Percentiles rank a stretch among this genome's conserved stretches.
Conservation (phyloP, 352 stramenopile genomes). For the Blastocystis sp. region DNA sequence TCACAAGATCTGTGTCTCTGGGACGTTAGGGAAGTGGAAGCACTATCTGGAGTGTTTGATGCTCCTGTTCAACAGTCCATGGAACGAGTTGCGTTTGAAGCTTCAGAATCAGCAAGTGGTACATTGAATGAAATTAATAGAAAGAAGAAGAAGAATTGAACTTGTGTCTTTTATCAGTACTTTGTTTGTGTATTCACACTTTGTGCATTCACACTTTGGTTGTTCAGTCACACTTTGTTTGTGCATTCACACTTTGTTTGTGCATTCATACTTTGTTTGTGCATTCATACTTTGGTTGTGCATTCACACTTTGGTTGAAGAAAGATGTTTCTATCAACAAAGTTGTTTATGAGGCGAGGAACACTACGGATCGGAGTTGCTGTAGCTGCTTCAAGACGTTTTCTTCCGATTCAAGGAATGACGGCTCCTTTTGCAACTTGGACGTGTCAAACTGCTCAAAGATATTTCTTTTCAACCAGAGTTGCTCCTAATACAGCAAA, state of each 20-base stretch:
- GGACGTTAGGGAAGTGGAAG: constrained; percentile 83
- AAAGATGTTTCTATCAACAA: background rate
- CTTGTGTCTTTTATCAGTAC: constrained; percentile 22
- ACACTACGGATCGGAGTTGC: too few species aligned
- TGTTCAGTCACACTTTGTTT: constrained; percentile 47
- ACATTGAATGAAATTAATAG: constrained; percentile 60
- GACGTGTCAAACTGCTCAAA: too few species aligned
- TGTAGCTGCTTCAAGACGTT: too few species aligned
- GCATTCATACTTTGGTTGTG: constrained; percentile 38
- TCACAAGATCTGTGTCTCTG: constrained; percentile 83
- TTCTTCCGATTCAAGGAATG: too few species aligned
- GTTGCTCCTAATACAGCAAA: too few species aligned
- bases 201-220: too few species aligned
- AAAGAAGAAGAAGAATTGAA: constrained; percentile 57
- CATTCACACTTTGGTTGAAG: background rate
- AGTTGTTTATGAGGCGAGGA: background rate
- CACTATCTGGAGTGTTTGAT: background rate
- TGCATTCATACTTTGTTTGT: background rate
- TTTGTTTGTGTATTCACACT: constrained; percentile 45
- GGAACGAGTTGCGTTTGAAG: constrained; percentile 49
- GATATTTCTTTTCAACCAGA: too few species aligned
- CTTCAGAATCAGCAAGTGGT: constrained; percentile 8
- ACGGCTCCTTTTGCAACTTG: too few species aligned
- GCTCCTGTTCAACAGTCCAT: background rate
- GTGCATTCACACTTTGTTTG: background rate